A percentile compares a stretch with the other conserved stretches of the same genome.
These are phyloP conservation scores for Pichia sp. DNA, from an alignment of 1,139 yeast genomes.

Conservation along the genomic window DNA sequence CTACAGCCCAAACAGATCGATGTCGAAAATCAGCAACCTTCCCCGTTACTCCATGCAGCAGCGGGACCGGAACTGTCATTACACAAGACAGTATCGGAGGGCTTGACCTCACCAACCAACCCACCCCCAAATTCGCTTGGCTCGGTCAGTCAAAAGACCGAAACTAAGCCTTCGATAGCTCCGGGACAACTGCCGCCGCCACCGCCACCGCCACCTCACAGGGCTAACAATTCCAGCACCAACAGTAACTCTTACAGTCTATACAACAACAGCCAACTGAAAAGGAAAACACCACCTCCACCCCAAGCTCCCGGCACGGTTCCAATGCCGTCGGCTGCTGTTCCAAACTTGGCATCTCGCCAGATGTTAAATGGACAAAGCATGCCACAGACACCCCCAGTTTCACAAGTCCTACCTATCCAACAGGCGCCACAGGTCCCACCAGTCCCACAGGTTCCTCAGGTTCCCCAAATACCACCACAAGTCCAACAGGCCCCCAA, in stretches of 20 bases:
- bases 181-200: conserved; percentile 1
- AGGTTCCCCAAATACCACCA: not conserved
- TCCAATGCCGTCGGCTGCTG: not conserved
- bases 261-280: not conserved
- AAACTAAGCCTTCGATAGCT: not conserved
- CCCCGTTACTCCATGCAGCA: not conserved
- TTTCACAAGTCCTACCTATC: conserved; percentile 1
- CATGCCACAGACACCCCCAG: not conserved
- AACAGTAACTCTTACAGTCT: not conserved
- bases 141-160: not conserved
- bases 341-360: not conserved
- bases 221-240: not conserved
- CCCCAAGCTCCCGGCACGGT: not conserved
- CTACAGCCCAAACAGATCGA: not conserved
- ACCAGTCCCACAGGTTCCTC: conserved; percentile 4
- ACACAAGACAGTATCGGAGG: not conserved
- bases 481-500: not conserved
- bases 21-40: not conserved
- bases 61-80: not conserved
- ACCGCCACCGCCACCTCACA: conserved; percentile 6
- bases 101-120: not conserved
- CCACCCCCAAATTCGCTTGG: not conserved
- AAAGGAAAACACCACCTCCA: conserved; percentile 4
- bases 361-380: not conserved
- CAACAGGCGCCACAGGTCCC: conserved; percentile 3